phyloP scores from a whole-genome alignment of 306 rosid genomes.

The Cercis canadensis region DNA sequence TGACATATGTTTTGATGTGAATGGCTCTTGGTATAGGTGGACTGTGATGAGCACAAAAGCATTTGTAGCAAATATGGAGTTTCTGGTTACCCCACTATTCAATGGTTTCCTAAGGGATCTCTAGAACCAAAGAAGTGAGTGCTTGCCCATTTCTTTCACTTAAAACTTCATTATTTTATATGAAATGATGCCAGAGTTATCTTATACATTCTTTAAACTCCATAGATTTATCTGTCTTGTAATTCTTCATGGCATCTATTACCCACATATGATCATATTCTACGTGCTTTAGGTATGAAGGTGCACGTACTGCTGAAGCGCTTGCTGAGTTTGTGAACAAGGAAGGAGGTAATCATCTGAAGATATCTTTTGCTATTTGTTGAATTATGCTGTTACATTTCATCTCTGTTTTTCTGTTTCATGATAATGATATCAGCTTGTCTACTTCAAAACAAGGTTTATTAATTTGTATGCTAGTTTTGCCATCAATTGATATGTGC shows the following conservation, averaged over 20 bases:
- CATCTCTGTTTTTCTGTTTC: background rate
- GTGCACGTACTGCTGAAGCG: slow-evolving; percentile 79
- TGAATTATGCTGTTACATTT: slow-evolving; percentile 17
- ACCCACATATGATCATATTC: slow-evolving; percentile 31
- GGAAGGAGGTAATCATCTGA: slow-evolving; percentile 64
- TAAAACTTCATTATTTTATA: background rate
- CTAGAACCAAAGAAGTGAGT: slow-evolving; percentile 82
- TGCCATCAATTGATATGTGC: slow-evolving; percentile 4
- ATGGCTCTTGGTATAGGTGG: slow-evolving; percentile 60
- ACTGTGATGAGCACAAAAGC: slow-evolving; percentile 88
- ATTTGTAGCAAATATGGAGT: slow-evolving; percentile 78
- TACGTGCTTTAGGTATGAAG: slow-evolving; percentile 67
- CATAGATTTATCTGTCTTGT: slow-evolving; percentile 5
- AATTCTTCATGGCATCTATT: slow-evolving; percentile 12
- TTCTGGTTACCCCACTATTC: slow-evolving; percentile 85
- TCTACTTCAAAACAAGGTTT: background rate
- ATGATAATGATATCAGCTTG: slow-evolving; percentile 8
- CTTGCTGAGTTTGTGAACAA: slow-evolving; percentile 74
- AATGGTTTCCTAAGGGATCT: slow-evolving; percentile 88
- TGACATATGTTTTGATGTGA: background rate
- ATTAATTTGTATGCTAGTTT: slow-evolving; percentile 14
- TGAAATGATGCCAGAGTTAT: background rate
- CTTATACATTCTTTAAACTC: background rate
- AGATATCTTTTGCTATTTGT: background rate
- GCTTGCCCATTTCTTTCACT: slow-evolving; percentile 1